A percentile compares a stretch with the other conserved stretches of the same genome.
Evolutionary conservation across 495 filamentous ascomycete genomes (phyloP).

Genomic region (Clohesyomyces aquaticus): DNA sequence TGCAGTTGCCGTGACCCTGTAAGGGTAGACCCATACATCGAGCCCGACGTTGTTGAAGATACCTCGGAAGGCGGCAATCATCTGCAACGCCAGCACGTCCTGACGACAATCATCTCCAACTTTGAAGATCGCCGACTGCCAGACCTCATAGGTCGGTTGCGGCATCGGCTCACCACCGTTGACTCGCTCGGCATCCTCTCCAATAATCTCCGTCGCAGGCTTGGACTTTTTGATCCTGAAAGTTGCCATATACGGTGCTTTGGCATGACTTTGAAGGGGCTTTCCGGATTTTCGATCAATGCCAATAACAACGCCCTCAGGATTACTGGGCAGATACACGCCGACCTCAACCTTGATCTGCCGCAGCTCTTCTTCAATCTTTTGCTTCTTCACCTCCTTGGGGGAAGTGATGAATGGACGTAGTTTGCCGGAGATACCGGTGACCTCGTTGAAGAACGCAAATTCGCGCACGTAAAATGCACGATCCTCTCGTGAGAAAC

Average conservation of each 20-base stretch:
- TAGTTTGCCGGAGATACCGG: constrained; percentile 90
- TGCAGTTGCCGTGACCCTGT: constrained; percentile 96
- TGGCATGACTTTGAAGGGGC: constrained; percentile 94
- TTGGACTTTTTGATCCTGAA: constrained; percentile 90
- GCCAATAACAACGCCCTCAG: constrained; percentile 93
- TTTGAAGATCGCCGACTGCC: constrained; percentile 99
- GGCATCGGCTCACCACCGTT: constrained; percentile 40
- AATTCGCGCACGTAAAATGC: constrained; percentile 95
- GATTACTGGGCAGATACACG: constrained; percentile 95
- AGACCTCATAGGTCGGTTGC: constrained; percentile 71
- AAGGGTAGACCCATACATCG: constrained; percentile 95
- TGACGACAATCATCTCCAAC: constrained; percentile 98
- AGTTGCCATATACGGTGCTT: constrained; percentile 98
- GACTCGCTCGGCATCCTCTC: constrained; percentile 9
- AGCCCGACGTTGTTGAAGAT: constrained; percentile 94
- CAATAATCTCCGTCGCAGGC: constrained; percentile 53
- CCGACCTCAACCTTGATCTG: constrained; percentile 97
- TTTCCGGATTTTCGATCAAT: constrained; percentile 98
- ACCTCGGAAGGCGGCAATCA: constrained; percentile 95
- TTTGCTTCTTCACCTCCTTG: constrained; percentile 97
- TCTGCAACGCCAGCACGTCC: constrained; percentile 93
- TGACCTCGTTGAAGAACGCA: constrained; percentile 96
- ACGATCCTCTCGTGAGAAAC: constrained; percentile 77
- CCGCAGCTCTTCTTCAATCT: constrained; percentile 96
- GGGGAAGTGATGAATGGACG: constrained; percentile 89